Conservation (phyloP, 139 green algal genomes). For the Chlamydomonas incerta region DNA sequence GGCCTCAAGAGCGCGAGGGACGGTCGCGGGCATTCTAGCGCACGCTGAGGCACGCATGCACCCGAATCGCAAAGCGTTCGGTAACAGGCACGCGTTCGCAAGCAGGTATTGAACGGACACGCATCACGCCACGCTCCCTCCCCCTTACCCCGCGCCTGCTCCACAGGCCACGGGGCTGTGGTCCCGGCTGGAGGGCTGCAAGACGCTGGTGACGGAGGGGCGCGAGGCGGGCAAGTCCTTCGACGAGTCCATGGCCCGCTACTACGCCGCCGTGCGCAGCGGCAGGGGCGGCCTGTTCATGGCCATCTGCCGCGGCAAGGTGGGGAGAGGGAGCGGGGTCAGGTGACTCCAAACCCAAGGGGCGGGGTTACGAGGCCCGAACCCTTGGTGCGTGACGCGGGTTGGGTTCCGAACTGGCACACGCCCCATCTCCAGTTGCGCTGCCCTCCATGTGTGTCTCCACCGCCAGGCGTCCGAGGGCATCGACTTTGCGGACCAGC, state of each 20-base stretch:
- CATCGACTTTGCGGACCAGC: slow-evolving; percentile 94
- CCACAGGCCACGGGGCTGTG: slow-evolving; percentile 77
- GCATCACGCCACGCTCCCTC: neutral
- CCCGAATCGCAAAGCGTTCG: too few relatives aligned
- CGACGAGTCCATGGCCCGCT: slow-evolving; percentile 76
- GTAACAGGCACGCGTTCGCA: too few relatives aligned
- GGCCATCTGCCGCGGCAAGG: slow-evolving; percentile 95
- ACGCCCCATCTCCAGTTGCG: too few relatives aligned
- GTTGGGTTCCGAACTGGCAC: too few relatives aligned
- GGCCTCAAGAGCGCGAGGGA: too few relatives aligned
- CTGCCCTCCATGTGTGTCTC: too few relatives aligned
- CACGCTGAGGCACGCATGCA: too few relatives aligned
- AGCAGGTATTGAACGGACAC: too few relatives aligned
- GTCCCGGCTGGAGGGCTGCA: slow-evolving; percentile 68
- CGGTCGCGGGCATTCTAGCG: too few relatives aligned
- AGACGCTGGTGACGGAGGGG: slow-evolving; percentile 85
- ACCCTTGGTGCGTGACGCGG: too few relatives aligned
- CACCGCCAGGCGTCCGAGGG: slow-evolving; percentile 89
- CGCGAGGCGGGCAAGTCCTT: slow-evolving; percentile 76
- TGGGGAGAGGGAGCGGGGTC: slow-evolving; percentile 49
- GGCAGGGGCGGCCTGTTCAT: slow-evolving; percentile 86
- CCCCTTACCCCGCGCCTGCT: neutral
- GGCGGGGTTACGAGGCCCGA: too few relatives aligned
- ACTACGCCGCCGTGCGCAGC: slow-evolving; percentile 75
- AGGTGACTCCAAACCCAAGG: too few relatives aligned